phyloP scores from a whole-genome alignment of 768 basidiomycete species.

The Xerocomellus dryophilus region DNA sequence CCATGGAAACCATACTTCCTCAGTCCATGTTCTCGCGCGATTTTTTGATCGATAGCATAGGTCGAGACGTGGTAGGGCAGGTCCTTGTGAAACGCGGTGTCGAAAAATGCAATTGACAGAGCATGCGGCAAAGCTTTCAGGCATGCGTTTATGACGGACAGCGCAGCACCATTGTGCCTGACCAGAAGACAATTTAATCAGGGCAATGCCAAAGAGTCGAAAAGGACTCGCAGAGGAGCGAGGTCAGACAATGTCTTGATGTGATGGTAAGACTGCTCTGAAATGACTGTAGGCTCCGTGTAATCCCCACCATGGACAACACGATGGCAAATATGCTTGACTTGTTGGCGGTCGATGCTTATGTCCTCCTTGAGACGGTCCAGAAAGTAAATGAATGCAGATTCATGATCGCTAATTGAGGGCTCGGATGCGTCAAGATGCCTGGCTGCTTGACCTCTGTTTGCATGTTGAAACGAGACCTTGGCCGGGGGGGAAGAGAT shows the following conservation, averaged over 20 bases:
- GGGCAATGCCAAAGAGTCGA: not conserved
- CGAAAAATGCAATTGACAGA: conserved; percentile 80
- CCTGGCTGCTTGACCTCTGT: not conserved
- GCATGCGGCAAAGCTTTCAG: conserved; percentile 62
- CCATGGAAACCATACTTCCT: conserved; percentile 94
- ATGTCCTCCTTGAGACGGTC: conserved; percentile 41
- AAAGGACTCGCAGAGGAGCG: conserved; percentile 65
- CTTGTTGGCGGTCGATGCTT: conserved; percentile 40
- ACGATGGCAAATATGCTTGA: conserved; percentile 64
- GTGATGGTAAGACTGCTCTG: conserved; percentile 63
- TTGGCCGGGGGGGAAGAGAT: conserved; percentile 54
- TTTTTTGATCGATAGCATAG: conserved; percentile 68
- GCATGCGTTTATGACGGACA: conserved; percentile 59
- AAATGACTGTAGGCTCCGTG: conserved; percentile 65
- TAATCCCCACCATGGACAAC: conserved; percentile 89
- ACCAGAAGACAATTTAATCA: not conserved
- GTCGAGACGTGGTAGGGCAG: conserved; percentile 74
- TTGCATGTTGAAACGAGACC: conserved; percentile 41
- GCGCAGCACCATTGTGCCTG: conserved; percentile 62
- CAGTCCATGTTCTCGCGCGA: conserved; percentile 63
- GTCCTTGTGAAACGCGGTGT: conserved; percentile 79
- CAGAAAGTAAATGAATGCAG: conserved; percentile 63
- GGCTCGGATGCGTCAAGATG: conserved; percentile 28
- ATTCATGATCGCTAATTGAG: conserved; percentile 52
- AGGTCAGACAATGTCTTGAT: conserved; percentile 74